Base-by-base conservation (phyloP, 2,329 filamentous ascomycete species). In the Ceratocystis smalleyi region DNA sequence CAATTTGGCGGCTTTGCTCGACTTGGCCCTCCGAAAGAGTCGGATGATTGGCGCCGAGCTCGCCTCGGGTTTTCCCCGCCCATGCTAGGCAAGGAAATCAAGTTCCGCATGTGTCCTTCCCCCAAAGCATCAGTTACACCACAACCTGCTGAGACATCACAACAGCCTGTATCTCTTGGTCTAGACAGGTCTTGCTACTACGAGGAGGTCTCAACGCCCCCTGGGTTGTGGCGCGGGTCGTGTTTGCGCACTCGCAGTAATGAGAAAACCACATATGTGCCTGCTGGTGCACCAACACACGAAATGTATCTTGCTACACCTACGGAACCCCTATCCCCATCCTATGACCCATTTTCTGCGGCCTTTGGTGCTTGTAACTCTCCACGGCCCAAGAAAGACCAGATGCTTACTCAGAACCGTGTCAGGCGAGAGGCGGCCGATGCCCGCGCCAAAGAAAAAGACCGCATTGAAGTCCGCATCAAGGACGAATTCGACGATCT, bases 71-170 rank as follows among this genome's bases (percentile, higher is more conserved):
- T 79, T 69, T 84, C 84, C 67, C 92, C 92, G 49, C 92, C 92
- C 8, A 95, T 97, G 91, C 82, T 96, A 10, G 92, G 92, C 64
- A 77, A 79, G 65, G 88, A 95, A 69, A 81, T 97, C 64, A 78
- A 80, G 30, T 95, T 96, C 72, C 88, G 90, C 43, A 83, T 82
- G 72, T 96, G 90, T 72, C 79, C 81, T 8, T 96, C 91, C 30
- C 92, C 92, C 5, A 86, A 92, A 73, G 83, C 85, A 64, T 95
- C 91, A 17, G 40, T 63, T 22, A 61, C 49, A 17, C 59, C 61
- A 15, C 30, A 12, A 6, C 55, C 63, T 32, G 24, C 43, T 49
- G 35, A 59, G 30, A 45, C 59, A 15, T 24, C 8, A 15, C 54
- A 22, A 5, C 27, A 32, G 30, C 30, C n/a, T 2, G n/a, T 19